Conservation (phyloP, 2,329 filamentous ascomycete species). For the Parafenestella ontariensis region DNA sequence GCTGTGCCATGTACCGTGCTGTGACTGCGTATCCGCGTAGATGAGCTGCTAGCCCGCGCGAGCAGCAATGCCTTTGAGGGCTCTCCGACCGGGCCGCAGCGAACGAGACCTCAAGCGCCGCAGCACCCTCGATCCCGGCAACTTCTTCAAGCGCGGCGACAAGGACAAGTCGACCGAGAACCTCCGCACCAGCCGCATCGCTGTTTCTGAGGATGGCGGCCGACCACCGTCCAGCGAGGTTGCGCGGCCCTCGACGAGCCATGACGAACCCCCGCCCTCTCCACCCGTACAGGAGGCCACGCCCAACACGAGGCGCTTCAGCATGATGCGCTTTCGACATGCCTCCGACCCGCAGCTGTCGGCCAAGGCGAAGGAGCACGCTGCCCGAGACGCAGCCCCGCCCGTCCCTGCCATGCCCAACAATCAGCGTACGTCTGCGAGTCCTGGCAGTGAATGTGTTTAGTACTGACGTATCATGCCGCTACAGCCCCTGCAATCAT, state of each 20-base stretch:
- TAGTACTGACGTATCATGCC: constrained; percentile 31
- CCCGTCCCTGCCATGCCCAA: constrained; percentile 50
- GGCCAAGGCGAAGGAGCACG: constrained; percentile 73
- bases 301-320: constrained; percentile 61
- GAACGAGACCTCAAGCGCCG: constrained; percentile 53
- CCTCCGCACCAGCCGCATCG: constrained; percentile 33
- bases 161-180: constrained; percentile 35
- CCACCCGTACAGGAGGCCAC: constrained; percentile 45
- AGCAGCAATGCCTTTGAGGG: constrained; percentile 51
- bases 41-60: constrained; percentile 42
- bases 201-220: constrained; percentile 44
- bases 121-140: constrained; percentile 52
- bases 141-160: constrained; percentile 47
- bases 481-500: constrained; percentile 73
- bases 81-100: constrained; percentile 47
- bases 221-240: constrained; percentile 38
- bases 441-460: constrained; percentile 2
- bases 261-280: constrained; percentile 34
- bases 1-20: constrained; percentile 44
- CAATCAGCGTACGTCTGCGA: constrained; percentile 21
- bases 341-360: constrained; percentile 92
- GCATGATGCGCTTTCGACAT: constrained; percentile 83
- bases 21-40: constrained; percentile 38
- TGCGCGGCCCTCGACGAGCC: constrained; percentile 23
- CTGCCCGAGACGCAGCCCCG: constrained; percentile 41